Evolutionary conservation across 2,329 filamentous ascomycete species (phyloP), one percentile per base, ranked within the genome.

Genomic region (Cordyceps javanica): DNA sequence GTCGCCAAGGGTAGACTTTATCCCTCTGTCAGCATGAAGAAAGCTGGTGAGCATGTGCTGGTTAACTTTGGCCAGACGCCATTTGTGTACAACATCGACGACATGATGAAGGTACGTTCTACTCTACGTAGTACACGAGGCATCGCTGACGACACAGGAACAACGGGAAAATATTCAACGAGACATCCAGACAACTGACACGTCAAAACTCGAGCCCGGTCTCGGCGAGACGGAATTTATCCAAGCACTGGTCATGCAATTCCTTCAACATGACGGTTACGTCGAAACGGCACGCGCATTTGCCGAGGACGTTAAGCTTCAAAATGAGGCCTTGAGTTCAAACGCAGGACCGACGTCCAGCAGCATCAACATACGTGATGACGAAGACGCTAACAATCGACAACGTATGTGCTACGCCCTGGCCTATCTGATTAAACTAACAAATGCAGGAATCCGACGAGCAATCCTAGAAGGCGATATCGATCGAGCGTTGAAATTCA

Each of bases 401-500:
- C 92, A 96, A 74, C 85, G 91, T 94, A 75, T 69, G 86, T 61
- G 7, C 11, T 13, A 34, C n/a, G 7, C 2, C 25, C 4, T 19
- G 2, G 14, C 2, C 19, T 25, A n/a, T 5, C 10, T 3, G 6
- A 13, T 32, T 3, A 19, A 19, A 23, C 63, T 69, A 52, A 69
- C 54, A 25, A 23, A 5, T 38, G 1, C 67, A 96, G 90, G 86
- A 70, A 97, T 97, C 62, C 86, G 94, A 56, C 81, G 84, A 62
- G 89, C 92, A 0, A 91, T 99, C 48, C 78, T 97, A 3, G 89
- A 96, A 60, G 94, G 94, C 23, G 90, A 99, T 66, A 90, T 99
- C 60, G 94, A 97, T 71, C 85, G 82, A 64, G 93, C 93, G 0
- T 79, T 97, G n/a, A 88, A 91, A 69, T 82, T 87, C 65, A 96